Percentiles rank a stretch among this genome's conserved stretches.
phyloP scores from a whole-genome alignment of 2,329 filamentous ascomycete species.

The Fusarium sp. region DNA sequence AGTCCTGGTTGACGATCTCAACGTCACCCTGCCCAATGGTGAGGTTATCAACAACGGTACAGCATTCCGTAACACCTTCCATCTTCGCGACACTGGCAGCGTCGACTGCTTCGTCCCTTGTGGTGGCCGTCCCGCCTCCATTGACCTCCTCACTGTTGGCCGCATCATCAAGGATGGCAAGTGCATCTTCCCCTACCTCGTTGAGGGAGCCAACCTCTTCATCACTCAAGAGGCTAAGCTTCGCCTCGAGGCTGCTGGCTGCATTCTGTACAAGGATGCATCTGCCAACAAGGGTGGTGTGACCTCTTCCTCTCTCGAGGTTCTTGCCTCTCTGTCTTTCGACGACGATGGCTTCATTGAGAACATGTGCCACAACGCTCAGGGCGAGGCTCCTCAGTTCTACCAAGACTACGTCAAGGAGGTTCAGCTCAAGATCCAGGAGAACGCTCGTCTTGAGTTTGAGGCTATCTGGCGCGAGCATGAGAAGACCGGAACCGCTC shows the following conservation, averaged over 20 bases:
- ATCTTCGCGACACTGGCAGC: slow-evolving; percentile 79
- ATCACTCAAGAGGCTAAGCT: slow-evolving; percentile 98
- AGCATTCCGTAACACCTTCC: slow-evolving; percentile 96
- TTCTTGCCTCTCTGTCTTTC: slow-evolving; percentile 93
- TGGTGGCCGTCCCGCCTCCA: slow-evolving; percentile 94
- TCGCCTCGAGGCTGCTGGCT: slow-evolving; percentile 93
- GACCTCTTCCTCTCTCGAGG: slow-evolving; percentile 95
- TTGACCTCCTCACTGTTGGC: slow-evolving; percentile 88
- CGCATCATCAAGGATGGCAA: slow-evolving; percentile 93
- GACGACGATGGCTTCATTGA: slow-evolving; percentile 88
- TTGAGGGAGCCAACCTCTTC: slow-evolving; percentile 98
- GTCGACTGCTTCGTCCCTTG: slow-evolving; percentile 96
- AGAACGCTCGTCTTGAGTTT: slow-evolving; percentile 93
- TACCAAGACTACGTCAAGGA: slow-evolving; percentile 93
- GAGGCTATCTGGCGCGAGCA: slow-evolving; percentile 98
- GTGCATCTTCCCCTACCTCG: slow-evolving; percentile 88
- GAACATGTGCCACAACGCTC: slow-evolving; percentile 88
- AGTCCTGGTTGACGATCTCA: slow-evolving; percentile 90
- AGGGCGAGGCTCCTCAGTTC: slow-evolving; percentile 84
- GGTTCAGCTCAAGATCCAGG: slow-evolving; percentile 89
- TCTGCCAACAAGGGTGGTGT: slow-evolving; percentile 99
- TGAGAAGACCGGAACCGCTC: slow-evolving; percentile 79
- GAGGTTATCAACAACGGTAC: slow-evolving; percentile 92
- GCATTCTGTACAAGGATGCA: slow-evolving; percentile 96
- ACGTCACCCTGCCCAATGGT: slow-evolving; percentile 86